A percentile compares a stretch with the other conserved stretches of the same genome.
Conservation (phyloP, 768 basidiomycete species). For the Mycena vitilis region DNA sequence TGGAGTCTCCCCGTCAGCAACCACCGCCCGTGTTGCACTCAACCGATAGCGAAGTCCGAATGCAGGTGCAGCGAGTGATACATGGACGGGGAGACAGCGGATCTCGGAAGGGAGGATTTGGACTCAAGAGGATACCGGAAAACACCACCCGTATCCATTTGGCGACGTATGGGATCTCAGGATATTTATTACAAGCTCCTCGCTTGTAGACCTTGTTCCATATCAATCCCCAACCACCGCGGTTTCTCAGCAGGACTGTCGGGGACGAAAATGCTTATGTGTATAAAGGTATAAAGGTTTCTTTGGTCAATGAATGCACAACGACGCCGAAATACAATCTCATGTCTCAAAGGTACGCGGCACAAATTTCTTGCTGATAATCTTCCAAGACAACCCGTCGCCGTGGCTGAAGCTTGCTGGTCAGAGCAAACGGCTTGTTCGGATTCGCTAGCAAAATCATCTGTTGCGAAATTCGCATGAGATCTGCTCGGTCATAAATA, state of each 20-base stretch:
- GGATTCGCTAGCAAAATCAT: conserved; percentile 9
- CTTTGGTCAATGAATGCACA: no score
- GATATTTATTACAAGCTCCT: no score
- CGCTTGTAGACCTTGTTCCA: no score
- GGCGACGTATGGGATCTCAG: no score
- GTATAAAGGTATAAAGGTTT: no score
- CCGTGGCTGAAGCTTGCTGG: conserved; percentile 15
- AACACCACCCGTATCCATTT: no score
- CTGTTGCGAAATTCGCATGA: neutral
- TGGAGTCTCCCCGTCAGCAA: neutral
- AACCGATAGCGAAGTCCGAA: neutral
- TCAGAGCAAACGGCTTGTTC: conserved; percentile 7
- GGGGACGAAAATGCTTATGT: no score
- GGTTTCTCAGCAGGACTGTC: no score
- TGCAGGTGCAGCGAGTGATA: neutral
- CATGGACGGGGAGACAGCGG: neutral
- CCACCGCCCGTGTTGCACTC: neutral
- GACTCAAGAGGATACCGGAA: no score
- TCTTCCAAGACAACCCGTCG: conserved; percentile 1
- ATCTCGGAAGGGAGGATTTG: neutral
- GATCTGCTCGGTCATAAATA: neutral
- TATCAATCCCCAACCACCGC: no score
- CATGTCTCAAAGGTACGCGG: neutral
- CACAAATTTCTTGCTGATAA: neutral
- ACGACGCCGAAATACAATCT: no score